Evolutionary conservation across 2,329 filamentous ascomycete species (phyloP).

Genomic region (Blumeria hordei): DNA sequence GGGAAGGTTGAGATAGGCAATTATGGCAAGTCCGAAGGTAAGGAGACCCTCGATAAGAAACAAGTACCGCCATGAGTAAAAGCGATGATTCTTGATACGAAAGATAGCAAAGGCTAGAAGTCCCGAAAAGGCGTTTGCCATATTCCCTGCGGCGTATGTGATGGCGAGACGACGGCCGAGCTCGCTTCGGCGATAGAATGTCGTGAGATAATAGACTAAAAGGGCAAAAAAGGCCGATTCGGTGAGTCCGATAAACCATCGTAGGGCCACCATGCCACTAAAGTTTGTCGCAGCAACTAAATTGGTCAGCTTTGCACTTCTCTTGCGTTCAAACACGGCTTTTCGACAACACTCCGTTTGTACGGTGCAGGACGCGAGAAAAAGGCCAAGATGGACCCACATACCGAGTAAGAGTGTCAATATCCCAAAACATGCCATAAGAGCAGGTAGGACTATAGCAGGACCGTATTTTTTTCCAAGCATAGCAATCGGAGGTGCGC

Average conservation of each 20-base stretch:
- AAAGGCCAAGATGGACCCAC: no score
- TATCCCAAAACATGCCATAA: conserved; percentile 45
- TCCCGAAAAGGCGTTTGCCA: conserved; percentile 67
- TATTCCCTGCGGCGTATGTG: conserved; percentile 67
- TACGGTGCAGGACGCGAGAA: no score
- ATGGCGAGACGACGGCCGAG: conserved; percentile 82
- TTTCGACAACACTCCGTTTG: no score
- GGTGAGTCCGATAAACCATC: conserved; percentile 34
- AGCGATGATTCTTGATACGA: conserved; percentile 55
- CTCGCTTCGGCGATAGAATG: conserved; percentile 76
- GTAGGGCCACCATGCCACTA: no score
- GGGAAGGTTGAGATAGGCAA: conserved; percentile 46
- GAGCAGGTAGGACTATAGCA: conserved; percentile 19
- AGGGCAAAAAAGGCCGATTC: conserved; percentile 58
- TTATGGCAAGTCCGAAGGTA: conserved; percentile 33
- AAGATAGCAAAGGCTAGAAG: conserved; percentile 68
- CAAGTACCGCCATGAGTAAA: conserved; percentile 58
- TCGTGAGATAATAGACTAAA: conserved; percentile 51
- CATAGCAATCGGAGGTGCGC: conserved; percentile 51
- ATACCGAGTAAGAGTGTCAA: conserved; percentile 18
- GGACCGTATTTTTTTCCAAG: conserved; percentile 43
- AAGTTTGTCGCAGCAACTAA: not conserved
- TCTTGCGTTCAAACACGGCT: no score
- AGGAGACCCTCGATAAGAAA: conserved; percentile 54
- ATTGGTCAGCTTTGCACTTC: no score